Evolutionary conservation across 2,329 filamentous ascomycete genomes (phyloP).

Genomic region (Lachnellula arida): DNA sequence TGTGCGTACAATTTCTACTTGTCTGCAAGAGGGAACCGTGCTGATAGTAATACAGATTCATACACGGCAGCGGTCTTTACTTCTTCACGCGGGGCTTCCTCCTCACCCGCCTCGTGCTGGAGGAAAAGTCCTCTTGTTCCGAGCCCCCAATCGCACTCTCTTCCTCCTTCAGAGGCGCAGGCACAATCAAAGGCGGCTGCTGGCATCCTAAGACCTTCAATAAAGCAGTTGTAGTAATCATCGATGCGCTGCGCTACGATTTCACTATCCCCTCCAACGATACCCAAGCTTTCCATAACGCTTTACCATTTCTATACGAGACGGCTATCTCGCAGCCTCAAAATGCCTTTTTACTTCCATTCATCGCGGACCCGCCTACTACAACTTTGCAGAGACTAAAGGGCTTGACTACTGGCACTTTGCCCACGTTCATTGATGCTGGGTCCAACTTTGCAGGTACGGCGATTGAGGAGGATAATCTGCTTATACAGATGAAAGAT

Average conservation of each 20-base stretch:
- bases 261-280: constrained; percentile 76
- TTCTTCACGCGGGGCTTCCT: constrained; percentile 96
- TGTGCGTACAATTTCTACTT: constrained; percentile 23
- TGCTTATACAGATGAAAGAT: constrained; percentile 59
- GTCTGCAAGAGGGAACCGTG: not conserved
- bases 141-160: constrained; percentile 57
- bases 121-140: constrained; percentile 68
- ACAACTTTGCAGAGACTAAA: constrained; percentile 89
- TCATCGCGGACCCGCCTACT: constrained; percentile 95
- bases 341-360: constrained; percentile 86
- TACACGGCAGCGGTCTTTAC: constrained; percentile 78
- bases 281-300: constrained; percentile 69
- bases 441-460: constrained; percentile 95
- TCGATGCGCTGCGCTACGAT: constrained; percentile 94
- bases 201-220: constrained; percentile 96
- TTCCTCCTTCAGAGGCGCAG: constrained; percentile 21
- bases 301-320: constrained; percentile 81
- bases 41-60: constrained; percentile 31
- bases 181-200: constrained; percentile 63
- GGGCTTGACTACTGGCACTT: constrained; percentile 87
- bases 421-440: constrained; percentile 90
- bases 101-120: constrained; percentile 76
- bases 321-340: constrained; percentile 68
- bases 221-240: constrained; percentile 82
- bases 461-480: constrained; percentile 88